phyloP scores from a whole-genome alignment of 139 green algal genomes.

The Tetradesmus obliquus region DNA sequence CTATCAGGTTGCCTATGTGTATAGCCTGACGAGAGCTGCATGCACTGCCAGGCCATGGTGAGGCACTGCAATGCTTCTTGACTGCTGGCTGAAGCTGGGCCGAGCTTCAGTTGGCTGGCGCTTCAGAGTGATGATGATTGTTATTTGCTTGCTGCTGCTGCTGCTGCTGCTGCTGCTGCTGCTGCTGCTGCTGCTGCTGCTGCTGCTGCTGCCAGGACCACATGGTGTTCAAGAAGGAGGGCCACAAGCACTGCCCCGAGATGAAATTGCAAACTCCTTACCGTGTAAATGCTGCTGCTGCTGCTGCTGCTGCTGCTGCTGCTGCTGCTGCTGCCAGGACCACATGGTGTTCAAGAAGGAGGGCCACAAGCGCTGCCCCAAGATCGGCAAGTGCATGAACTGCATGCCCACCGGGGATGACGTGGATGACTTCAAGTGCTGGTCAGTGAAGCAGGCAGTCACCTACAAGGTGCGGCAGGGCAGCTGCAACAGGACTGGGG shows the following conservation, averaged over 20 bases:
- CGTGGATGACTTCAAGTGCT: constrained; percentile 49
- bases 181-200: background rate
- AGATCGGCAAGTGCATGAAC: constrained; percentile 53
- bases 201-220: constrained; percentile 3
- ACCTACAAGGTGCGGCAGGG: constrained; percentile 46
- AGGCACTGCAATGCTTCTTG: no score
- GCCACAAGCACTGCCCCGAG: constrained; percentile 17
- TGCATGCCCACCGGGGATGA: constrained; percentile 59
- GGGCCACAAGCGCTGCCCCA: constrained; percentile 22
- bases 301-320: background rate
- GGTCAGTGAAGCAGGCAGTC: constrained; percentile 52
- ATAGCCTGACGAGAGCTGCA: constrained; percentile 66
- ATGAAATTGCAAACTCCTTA: background rate
- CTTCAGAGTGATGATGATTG: constrained; percentile 7
- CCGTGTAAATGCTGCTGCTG: background rate
- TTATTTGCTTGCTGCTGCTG: background rate
- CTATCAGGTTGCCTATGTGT: no score
- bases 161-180: background rate
- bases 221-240: constrained; percentile 39
- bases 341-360: constrained; percentile 42
- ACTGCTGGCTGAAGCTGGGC: background rate
- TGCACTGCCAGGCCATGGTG: constrained; percentile 58
- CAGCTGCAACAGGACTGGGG: background rate
- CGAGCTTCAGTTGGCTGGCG: no score
- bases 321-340: background rate